Percentiles rank a stretch among this genome's conserved stretches.
These are phyloP conservation scores for Odontarrhena argentea DNA, from an alignment of 345 rosid genomes.

Conservation along the genomic window DNA sequence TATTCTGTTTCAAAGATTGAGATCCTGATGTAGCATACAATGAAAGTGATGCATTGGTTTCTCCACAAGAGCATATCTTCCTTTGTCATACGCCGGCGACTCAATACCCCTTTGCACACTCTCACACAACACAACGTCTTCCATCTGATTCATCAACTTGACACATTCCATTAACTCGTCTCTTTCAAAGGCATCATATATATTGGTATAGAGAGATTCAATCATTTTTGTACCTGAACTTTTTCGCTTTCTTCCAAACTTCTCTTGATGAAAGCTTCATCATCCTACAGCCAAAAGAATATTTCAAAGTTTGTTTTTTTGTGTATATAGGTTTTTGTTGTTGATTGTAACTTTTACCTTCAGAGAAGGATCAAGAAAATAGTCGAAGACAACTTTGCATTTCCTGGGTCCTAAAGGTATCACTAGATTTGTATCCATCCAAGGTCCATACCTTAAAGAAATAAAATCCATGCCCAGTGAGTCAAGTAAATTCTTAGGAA, in stretches of 20 bases:
- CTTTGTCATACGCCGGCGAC: slow-evolving; percentile 64
- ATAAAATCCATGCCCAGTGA: slow-evolving; percentile 10
- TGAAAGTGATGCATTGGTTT: slow-evolving; percentile 80
- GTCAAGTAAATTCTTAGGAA: background rate
- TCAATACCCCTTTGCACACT: slow-evolving; percentile 78
- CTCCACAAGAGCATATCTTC: slow-evolving; percentile 82
- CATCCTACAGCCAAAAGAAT: slow-evolving; percentile 49
- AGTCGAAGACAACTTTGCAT: slow-evolving; percentile 84
- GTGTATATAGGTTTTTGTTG: background rate
- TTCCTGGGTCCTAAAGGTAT: slow-evolving; percentile 72
- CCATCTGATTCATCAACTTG: slow-evolving; percentile 59
- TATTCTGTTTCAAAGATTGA: slow-evolving; percentile 27
- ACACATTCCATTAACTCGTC: slow-evolving; percentile 39
- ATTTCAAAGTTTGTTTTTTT: background rate
- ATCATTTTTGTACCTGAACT: slow-evolving; percentile 59
- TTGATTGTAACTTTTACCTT: slow-evolving; percentile 47
- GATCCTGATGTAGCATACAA: slow-evolving; percentile 52
- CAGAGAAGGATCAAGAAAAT: slow-evolving; percentile 65
- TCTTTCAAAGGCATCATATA: background rate
- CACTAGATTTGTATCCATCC: slow-evolving; percentile 96
- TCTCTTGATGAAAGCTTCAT: slow-evolving; percentile 58
- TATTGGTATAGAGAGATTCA: background rate
- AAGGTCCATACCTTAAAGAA: slow-evolving; percentile 74
- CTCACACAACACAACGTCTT: slow-evolving; percentile 72
- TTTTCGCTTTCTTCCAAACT: slow-evolving; percentile 72